Evolutionary conservation across 768 basidiomycete genomes (phyloP), one percentile per base, ranked within the genome.

Genomic region (Boletales sp.): DNA sequence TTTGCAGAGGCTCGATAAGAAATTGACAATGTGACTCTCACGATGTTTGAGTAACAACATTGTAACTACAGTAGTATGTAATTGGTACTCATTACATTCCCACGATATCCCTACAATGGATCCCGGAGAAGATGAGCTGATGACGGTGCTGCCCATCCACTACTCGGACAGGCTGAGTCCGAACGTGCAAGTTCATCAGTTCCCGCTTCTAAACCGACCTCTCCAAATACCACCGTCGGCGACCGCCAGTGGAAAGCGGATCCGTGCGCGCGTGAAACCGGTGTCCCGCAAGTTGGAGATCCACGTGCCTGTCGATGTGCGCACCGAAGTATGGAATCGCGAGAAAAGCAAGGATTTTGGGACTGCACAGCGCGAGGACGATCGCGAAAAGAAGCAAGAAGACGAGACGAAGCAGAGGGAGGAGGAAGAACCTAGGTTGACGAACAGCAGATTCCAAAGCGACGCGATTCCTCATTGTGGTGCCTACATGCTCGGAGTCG

Each of bases 151-250:
- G 45, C 90, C 90, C 34, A 78, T 93, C 46, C 84, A 84, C 57
- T 82, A 78, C 56, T 84, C 87, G 36, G 80, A 84, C 62, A 66
- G 70, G 14, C 77, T 86, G 18, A 64, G 71, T 32, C 79, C 84
- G 3, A 77, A 83, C 60, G 64, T 93, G 35, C 87, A 91, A 34
- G 67, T 92, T 5, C 88, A 91, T 58, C 90, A 93, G 57, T 92
- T 83, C 58, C 90, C 91, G 6, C 76, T 93, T 8, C 72, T 90
- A 2, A 82, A 76, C 9, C 78, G 87, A 25, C 83, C 88, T 10
- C 73, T 93, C 3, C 86, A 86, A 67, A 77, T 76, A 4, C 90
- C 90, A 6, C 89, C 90, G 30, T 86, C 87, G 3, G 87, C 90
- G 8, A 64, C 70, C 35, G 61, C 76, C 32, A 84, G 81, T 58